These are phyloP conservation scores for Suillus discolor DNA, from an alignment of 768 basidiomycete genomes.

Conservation along the genomic window DNA sequence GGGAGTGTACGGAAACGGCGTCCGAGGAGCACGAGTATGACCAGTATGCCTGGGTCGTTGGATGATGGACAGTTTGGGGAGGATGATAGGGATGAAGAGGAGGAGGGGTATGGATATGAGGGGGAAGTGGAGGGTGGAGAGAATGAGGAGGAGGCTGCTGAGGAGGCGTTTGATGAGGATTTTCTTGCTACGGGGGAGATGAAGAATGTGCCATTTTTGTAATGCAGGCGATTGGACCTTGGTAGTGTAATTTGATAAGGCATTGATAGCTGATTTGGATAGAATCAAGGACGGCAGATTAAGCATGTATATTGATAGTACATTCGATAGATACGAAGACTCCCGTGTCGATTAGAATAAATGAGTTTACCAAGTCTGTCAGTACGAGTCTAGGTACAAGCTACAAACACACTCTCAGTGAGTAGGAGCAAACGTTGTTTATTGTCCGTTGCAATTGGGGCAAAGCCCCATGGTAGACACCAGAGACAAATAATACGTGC, in stretches of 20 bases:
- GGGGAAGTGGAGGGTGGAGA: slow-evolving; percentile 39
- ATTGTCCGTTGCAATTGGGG: too few relatives aligned
- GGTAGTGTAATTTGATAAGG: background rate
- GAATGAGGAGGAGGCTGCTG: slow-evolving; percentile 64
- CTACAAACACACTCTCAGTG: too few relatives aligned
- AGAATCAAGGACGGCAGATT: background rate
- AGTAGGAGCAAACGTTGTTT: too few relatives aligned
- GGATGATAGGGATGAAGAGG: slow-evolving; percentile 39
- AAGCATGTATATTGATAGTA: background rate
- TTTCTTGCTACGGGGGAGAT: slow-evolving; percentile 81
- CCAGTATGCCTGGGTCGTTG: slow-evolving; percentile 87
- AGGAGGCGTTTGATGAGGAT: slow-evolving; percentile 80
- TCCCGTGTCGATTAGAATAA: background rate
- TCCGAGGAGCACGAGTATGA: slow-evolving; percentile 62
- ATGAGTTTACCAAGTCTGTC: too few relatives aligned
- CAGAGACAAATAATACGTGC: too few relatives aligned
- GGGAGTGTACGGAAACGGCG: slow-evolving; percentile 44
- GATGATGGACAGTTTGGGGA: slow-evolving; percentile 61
- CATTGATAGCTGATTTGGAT: background rate
- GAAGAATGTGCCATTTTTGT: slow-evolving; percentile 75
- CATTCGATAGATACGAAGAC: background rate
- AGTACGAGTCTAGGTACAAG: background rate
- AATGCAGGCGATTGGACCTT: slow-evolving; percentile 9
- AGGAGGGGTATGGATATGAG: slow-evolving; percentile 33
- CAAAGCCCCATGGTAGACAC: too few relatives aligned